Evolutionary conservation across 2,329 filamentous ascomycete species (phyloP), one percentile per base, ranked within the genome.

Genomic region (Paecilomyces sp.): DNA sequence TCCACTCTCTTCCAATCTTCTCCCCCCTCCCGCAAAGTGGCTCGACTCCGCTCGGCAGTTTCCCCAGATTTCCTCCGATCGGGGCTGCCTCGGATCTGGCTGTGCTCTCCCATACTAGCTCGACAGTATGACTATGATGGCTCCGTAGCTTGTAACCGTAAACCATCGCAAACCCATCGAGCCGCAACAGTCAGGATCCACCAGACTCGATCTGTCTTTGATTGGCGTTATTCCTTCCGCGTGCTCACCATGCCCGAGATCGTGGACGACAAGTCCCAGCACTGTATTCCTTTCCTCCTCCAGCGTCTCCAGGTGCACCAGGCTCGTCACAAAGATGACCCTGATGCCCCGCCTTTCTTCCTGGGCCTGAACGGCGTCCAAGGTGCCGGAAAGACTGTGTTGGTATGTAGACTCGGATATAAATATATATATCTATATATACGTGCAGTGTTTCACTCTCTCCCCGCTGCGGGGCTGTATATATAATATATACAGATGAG

Each of bases 331-430:
- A 67, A 67, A 18, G 62, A 67, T 47, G 70, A 69, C 47, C 62
- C 70, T 60, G 67, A 68, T 58, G 70, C 77, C 57, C 83, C 82
- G 22, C 91, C 92, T 30, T 90, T 96, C 74, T 85, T 96, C 72
- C 82, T 97, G 63, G 93, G 92, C 54, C 83, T 97, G 68, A 96
- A 95, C 68, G 93, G 92, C 62, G 86, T 96, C 30, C 93, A 97
- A 77, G 93, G 93, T 62, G 88, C 90, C 41, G 93, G 93, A 66
- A 97, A 97, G 79, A 95, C 92, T 3, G 95, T 92, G 12, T 83
- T 96, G 68, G 92, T 85, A 72, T 53, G 28, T 53, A 30, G 24
- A 15, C 18, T 28, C 24, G 47, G 1, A 15, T 53, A 12, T 30
- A 13, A 15, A 53, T 30, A 30, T 22, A 6, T 12, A 13, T 28